Evolutionary conservation across 768 basidiomycete species (phyloP).

Genomic region (Phylloporus sp.): DNA sequence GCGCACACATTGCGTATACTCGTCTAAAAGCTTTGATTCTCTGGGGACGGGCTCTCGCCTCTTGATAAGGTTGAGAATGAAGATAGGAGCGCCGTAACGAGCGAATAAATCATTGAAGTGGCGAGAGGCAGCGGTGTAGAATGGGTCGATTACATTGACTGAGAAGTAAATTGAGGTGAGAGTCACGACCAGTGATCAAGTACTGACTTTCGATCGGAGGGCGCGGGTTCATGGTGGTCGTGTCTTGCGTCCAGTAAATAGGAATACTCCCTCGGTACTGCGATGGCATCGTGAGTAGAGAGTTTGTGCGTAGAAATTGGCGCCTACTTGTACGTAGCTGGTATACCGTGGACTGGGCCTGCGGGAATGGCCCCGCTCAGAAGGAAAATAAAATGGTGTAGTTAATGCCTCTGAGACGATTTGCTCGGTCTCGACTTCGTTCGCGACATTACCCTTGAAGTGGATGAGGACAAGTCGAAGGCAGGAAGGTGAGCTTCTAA

Average conservation of each 20-base stretch:
- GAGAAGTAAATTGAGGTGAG: slow-evolving; percentile 1
- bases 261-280: slow-evolving; percentile 95
- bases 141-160: slow-evolving; percentile 95
- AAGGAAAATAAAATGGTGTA: slow-evolving; percentile 81
- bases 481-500: slow-evolving; percentile 21
- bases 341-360: slow-evolving; percentile 84
- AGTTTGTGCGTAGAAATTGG: neutral
- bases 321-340: slow-evolving; percentile 81
- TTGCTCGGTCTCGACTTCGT: slow-evolving; percentile 98
- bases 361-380: slow-evolving; percentile 35
- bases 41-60: slow-evolving; percentile 70
- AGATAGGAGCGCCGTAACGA: slow-evolving; percentile 86
- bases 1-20: slow-evolving; percentile 86
- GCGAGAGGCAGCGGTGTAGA: slow-evolving; percentile 85
- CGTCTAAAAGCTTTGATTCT: slow-evolving; percentile 84
- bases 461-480: neutral
- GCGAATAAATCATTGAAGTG: slow-evolving; percentile 91
- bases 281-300: neutral
- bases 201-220: slow-evolving; percentile 92
- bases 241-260: slow-evolving; percentile 95
- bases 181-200: neutral
- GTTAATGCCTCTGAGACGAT: slow-evolving; percentile 89
- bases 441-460: slow-evolving; percentile 88
- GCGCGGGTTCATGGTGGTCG: slow-evolving; percentile 80
- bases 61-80: slow-evolving; percentile 93